Evolutionary conservation across 805 yeast species (phyloP).

Genomic region (Wickerhamiella vanderwaltii): DNA sequence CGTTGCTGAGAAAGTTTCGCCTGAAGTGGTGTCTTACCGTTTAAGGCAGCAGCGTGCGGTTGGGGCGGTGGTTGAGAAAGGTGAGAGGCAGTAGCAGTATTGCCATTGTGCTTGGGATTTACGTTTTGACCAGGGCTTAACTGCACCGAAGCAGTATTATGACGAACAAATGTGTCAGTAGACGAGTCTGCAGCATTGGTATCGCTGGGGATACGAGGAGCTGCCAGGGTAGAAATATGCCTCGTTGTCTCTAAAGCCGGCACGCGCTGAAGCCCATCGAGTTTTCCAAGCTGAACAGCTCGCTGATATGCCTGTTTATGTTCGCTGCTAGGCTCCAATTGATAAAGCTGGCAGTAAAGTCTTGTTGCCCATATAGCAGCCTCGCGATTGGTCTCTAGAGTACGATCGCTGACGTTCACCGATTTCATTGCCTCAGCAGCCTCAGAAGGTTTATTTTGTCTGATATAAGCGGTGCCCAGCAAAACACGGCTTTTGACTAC

Average conservation of each 20-base stretch:
- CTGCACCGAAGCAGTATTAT: background rate
- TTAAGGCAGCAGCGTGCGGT: background rate
- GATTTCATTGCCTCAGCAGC: constrained; percentile 9
- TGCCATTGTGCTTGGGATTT: background rate
- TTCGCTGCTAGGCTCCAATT: constrained; percentile 1
- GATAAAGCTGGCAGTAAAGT: constrained; percentile 1
- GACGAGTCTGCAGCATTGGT: background rate
- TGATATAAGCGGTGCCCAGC: constrained; percentile 3
- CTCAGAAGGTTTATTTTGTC: background rate
- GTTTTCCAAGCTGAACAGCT: background rate
- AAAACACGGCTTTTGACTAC: constrained; percentile 12
- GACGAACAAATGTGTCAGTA: background rate
- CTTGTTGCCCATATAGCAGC: constrained; percentile 13
- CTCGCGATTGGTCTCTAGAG: constrained; percentile 11
- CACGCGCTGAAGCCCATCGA: constrained; percentile 3
- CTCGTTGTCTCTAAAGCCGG: background rate
- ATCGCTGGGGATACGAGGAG: background rate
- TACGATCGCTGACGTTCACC: constrained; percentile 8
- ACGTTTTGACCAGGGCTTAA: background rate
- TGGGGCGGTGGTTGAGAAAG: background rate
- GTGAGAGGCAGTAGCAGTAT: background rate
- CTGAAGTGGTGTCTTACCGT: constrained; percentile 3
- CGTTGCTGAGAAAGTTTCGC: background rate
- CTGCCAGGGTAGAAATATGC: background rate
- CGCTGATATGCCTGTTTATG: background rate